Conservation (phyloP, 768 basidiomycete genomes). For the Boletus rex-veris region DNA sequence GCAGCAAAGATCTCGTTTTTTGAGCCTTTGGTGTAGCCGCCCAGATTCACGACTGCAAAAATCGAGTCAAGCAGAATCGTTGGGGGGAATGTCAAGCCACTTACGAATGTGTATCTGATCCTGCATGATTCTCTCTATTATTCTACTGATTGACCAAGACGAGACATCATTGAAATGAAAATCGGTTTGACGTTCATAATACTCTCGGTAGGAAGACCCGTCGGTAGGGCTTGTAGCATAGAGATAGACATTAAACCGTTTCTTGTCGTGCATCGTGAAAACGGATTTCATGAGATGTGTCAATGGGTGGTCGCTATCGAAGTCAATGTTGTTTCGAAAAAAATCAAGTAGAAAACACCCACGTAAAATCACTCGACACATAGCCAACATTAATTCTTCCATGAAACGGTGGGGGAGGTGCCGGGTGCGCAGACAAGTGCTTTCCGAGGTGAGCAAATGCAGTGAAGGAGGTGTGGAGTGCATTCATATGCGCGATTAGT, state of each 20-base stretch:
- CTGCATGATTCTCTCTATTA: slow-evolving; percentile 37
- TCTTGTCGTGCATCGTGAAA: slow-evolving; percentile 41
- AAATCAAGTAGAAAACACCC: slow-evolving; percentile 7
- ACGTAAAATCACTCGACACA: slow-evolving; percentile 48
- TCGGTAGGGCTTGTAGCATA: slow-evolving; percentile 51
- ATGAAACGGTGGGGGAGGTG: slow-evolving; percentile 39
- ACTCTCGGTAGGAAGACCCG: slow-evolving; percentile 39
- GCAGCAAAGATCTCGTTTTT: slow-evolving; percentile 51
- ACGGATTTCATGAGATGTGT: slow-evolving; percentile 52
- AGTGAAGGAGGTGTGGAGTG: slow-evolving; percentile 43
- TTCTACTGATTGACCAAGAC: slow-evolving; percentile 32
- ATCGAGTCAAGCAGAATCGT: neutral
- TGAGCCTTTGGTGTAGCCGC: slow-evolving; percentile 52
- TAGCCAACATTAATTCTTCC: slow-evolving; percentile 47
- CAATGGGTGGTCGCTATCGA: slow-evolving; percentile 45
- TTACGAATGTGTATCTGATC: slow-evolving; percentile 47
- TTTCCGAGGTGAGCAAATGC: slow-evolving; percentile 34
- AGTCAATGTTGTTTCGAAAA: neutral
- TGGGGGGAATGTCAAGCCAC: slow-evolving; percentile 11
- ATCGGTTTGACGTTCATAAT: slow-evolving; percentile 40
- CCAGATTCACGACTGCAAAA: slow-evolving; percentile 40
- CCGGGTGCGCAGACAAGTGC: slow-evolving; percentile 35
- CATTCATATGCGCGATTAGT: slow-evolving; percentile 46
- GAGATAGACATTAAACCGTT: slow-evolving; percentile 40
- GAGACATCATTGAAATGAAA: slow-evolving; percentile 43